A percentile compares a stretch with the other conserved stretches of the same genome.
Conservation (phyloP, 177 flowering plant species). For the Vitis hybrid region DNA sequence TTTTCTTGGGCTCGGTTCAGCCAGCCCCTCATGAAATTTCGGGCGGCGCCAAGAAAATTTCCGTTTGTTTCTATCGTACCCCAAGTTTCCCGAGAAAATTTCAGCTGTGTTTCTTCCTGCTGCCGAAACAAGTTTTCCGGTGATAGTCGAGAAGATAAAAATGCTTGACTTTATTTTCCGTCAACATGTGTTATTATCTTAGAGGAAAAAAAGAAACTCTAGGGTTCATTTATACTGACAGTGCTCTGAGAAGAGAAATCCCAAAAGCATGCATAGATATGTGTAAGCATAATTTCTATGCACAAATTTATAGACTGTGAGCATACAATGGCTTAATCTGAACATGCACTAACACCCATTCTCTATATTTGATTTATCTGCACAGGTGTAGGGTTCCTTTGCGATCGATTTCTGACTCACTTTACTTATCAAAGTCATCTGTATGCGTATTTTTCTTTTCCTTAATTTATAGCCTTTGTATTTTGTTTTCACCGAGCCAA, state of each 20-base stretch:
- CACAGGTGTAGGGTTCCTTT: constrained; percentile 26
- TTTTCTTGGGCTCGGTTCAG: too few species aligned
- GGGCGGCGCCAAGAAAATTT: too few species aligned
- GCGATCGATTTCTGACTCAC: constrained; percentile 23
- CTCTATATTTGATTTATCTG: not conserved
- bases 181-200: too few species aligned
- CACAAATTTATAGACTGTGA: not conserved
- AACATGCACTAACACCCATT: not conserved
- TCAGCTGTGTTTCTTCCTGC: too few species aligned
- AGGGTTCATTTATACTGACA: too few species aligned
- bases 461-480: not conserved
- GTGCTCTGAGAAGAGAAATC: not conserved
- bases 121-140: not conserved
- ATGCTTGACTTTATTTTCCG: not conserved
- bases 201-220: too few species aligned
- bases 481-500: not conserved
- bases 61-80: too few species aligned
- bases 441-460: constrained; percentile 10
- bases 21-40: too few species aligned
- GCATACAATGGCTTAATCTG: not conserved
- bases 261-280: constrained; percentile 25
- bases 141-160: not conserved
- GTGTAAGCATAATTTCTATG: constrained; percentile 23
- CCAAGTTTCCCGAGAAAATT: too few species aligned
- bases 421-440: constrained; percentile 9